Evolutionary conservation across 2,329 filamentous ascomycete species (phyloP).

Genomic region (Neopestalotiopsis rosae): DNA sequence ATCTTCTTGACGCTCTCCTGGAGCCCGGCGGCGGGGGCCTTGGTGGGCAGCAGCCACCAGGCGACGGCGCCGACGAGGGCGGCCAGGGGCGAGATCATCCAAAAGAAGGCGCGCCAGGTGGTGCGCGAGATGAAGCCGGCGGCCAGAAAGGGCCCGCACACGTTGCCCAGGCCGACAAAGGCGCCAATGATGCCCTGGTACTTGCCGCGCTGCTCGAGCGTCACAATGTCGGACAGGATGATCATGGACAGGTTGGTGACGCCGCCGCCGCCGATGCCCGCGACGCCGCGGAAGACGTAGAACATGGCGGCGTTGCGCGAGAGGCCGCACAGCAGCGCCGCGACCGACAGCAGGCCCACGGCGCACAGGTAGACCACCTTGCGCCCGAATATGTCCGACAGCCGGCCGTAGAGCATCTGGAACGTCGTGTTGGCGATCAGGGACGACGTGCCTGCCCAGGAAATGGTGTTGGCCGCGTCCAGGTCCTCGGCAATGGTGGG

Average conservation of each 20-base stretch:
- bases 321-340: slow-evolving; percentile 39
- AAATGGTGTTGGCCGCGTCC: slow-evolving; percentile 35
- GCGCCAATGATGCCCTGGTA: slow-evolving; percentile 49
- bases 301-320: slow-evolving; percentile 36
- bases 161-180: slow-evolving; percentile 49
- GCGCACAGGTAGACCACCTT: slow-evolving; percentile 39
- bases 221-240: slow-evolving; percentile 43
- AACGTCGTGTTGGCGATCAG: slow-evolving; percentile 63
- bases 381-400: slow-evolving; percentile 63
- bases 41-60: slow-evolving; percentile 57
- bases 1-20: slow-evolving; percentile 57
- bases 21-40: slow-evolving; percentile 50
- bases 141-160: slow-evolving; percentile 51
- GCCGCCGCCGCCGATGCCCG: slow-evolving; percentile 42
- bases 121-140: slow-evolving; percentile 44
- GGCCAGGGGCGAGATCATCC: slow-evolving; percentile 57
- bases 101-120: slow-evolving; percentile 44
- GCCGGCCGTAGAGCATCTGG: slow-evolving; percentile 72
- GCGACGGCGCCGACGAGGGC: slow-evolving; percentile 48
- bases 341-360: slow-evolving; percentile 33
- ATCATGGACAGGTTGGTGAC: slow-evolving; percentile 42
- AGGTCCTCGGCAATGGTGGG: slow-evolving; percentile 44
- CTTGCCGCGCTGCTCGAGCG: slow-evolving; percentile 40
- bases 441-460: slow-evolving; percentile 44
- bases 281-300: slow-evolving; percentile 41